Conservation (phyloP, 164 flowering plant genomes). For the Warburgia ugandensis region DNA sequence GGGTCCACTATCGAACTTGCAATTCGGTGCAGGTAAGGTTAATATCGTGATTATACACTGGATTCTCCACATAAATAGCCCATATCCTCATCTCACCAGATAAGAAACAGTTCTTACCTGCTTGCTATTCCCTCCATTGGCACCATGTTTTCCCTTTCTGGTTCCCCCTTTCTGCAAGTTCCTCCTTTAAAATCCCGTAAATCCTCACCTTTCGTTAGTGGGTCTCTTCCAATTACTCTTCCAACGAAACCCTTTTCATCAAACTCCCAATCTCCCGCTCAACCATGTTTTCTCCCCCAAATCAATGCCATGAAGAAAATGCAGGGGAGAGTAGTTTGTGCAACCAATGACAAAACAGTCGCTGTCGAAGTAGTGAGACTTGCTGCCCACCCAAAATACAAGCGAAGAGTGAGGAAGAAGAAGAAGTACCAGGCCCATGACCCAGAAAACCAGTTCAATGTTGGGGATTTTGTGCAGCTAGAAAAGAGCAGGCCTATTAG, state of each 20-base stretch:
- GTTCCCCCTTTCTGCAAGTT: constrained; percentile 30
- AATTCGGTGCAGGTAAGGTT: no score
- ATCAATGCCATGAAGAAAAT: constrained; percentile 58
- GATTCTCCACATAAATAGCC: no score
- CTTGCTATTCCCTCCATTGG: no score
- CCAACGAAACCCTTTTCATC: constrained; percentile 40
- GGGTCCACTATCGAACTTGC: no score
- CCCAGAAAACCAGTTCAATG: constrained; percentile 70
- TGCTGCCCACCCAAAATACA: constrained; percentile 85
- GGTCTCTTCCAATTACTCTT: constrained; percentile 33
- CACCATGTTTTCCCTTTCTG: no score
- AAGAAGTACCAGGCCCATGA: constrained; percentile 96
- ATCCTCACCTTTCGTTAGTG: constrained; percentile 54
- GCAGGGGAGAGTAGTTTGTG: constrained; percentile 71
- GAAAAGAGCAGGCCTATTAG: constrained; percentile 74
- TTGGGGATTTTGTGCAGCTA: constrained; percentile 79
- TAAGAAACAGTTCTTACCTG: no score
- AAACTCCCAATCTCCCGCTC: constrained; percentile 16
- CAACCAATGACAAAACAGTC: constrained; percentile 60
- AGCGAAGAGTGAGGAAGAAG: constrained; percentile 72
- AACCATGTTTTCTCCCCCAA: constrained; percentile 25
- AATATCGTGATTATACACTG: no score
- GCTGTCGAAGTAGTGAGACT: constrained; percentile 63
- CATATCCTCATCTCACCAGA: no score
- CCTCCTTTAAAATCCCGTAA: constrained; percentile 36